Evolutionary conservation across 2,329 filamentous ascomycete genomes (phyloP), one percentile per base, ranked within the genome.

Genomic region (Cordyceps fumosorosea): DNA sequence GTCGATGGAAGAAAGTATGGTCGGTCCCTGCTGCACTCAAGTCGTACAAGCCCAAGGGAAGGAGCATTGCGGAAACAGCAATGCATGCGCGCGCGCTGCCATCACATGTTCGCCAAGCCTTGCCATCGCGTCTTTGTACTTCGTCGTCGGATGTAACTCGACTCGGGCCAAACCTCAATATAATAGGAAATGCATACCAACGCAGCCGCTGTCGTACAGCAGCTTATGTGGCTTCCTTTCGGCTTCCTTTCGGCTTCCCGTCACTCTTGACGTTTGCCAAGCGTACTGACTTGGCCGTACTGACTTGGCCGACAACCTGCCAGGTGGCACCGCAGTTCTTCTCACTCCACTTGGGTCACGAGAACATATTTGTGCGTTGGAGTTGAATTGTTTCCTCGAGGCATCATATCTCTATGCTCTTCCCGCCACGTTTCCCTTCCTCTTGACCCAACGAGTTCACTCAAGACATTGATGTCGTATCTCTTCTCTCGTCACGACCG

Each of bases 361-460:
- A 57, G n/a, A 29, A 48, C 32, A 50, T 50, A 12, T n/a, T 50
- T 40, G n/a, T 7, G 11, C 26, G 20, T 34, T 6, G 3, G 22
- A 24, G 37, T 12, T 22, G 22, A 10, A 24, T 51, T 32, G 34
- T 52, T 42, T 20, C 34, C 56, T 14, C 56, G 56, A 18, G 47
- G 34, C 45, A 59, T 52, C 47, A 50, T 59, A 34, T 59, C 56
- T 59, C 56, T 52, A 22, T 32, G 12, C 56, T 59, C 47, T 59
- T 59, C 18, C 24, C 47, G 22, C 56, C 11, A 16, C 16, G 16
- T 5, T 24, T 51, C 20, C 34, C 40, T 22, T 8, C 45, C 40
- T 29, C 24, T n/a, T 32, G 3, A 26, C 10, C 10, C 26, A 34
- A 42, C 12, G 5, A 54, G 7, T 5, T 26, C 22, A 12, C 52